Evolutionary conservation across 805 yeast genomes (phyloP).

Genomic region (Myxozyma sirexii): DNA sequence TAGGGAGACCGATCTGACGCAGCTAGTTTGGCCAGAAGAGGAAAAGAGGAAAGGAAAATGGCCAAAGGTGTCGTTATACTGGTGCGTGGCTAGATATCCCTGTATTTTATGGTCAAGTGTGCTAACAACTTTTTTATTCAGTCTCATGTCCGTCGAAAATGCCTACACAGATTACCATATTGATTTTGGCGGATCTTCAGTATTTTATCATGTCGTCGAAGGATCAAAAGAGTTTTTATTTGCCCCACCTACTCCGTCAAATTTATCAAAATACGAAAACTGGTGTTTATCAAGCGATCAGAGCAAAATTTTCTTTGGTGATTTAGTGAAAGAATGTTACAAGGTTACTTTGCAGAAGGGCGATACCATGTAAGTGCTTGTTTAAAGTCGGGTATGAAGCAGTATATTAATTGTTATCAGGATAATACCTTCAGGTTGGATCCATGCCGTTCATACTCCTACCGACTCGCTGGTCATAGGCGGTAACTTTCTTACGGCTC

Average conservation of each 20-base stretch:
- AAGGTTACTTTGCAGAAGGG: constrained; percentile 60
- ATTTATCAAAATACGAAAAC: constrained; percentile 60
- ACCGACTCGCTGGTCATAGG: constrained; percentile 80
- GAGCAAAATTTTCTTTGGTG: constrained; percentile 65
- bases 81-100: constrained; percentile 40
- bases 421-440: constrained; percentile 90
- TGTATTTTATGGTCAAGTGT: background rate
- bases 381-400: background rate
- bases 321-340: constrained; percentile 53
- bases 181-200: constrained; percentile 92
- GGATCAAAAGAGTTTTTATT: constrained; percentile 76
- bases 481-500: constrained; percentile 77
- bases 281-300: constrained; percentile 77
- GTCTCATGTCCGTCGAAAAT: constrained; percentile 75
- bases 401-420: background rate
- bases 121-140: background rate
- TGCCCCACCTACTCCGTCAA: constrained; percentile 72
- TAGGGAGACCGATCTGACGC: constrained; percentile 64
- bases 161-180: constrained; percentile 89
- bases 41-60: constrained; percentile 24
- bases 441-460: constrained; percentile 86
- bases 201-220: constrained; percentile 77
- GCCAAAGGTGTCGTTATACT: constrained; percentile 62
- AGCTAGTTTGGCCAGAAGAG: constrained; percentile 59
- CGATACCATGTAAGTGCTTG: constrained; percentile 57